Conservation (phyloP, 306 rosid genomes). For the Casuarina equisetifolia region DNA sequence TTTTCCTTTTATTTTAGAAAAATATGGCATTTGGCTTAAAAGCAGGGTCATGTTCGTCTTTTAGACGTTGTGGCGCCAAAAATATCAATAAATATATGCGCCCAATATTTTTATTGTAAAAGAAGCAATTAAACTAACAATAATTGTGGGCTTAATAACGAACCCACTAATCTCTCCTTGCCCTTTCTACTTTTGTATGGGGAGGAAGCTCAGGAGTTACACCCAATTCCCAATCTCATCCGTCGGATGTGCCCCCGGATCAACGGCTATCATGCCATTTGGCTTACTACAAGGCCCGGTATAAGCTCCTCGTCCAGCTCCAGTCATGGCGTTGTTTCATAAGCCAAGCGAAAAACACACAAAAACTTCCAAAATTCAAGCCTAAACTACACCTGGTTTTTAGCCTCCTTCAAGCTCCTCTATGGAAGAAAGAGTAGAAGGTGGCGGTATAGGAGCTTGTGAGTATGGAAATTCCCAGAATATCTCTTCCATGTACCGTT, state of each 20-base stretch:
- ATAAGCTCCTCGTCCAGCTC: slow-evolving; percentile 37
- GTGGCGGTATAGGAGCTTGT: slow-evolving; percentile 11
- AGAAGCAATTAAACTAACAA: neutral
- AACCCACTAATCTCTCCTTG: slow-evolving; percentile 63
- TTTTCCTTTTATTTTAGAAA: neutral
- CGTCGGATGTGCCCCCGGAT: slow-evolving; percentile 41
- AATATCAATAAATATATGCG: too few species aligned
- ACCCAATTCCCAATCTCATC: slow-evolving; percentile 27
- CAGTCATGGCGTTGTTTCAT: slow-evolving; percentile 5
- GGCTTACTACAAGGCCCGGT: slow-evolving; percentile 44
- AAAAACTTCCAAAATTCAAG: slow-evolving; percentile 23
- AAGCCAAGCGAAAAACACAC: slow-evolving; percentile 11
- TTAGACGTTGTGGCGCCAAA: neutral
- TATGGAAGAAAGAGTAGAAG: slow-evolving; percentile 41
- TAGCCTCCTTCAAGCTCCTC: slow-evolving; percentile 13
- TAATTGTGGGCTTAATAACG: slow-evolving; percentile 30
- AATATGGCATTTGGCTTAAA: neutral
- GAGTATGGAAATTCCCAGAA: slow-evolving; percentile 12
- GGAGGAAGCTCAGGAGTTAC: slow-evolving; percentile 74
- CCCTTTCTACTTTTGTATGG: slow-evolving; percentile 33
- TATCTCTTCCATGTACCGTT: slow-evolving; percentile 3
- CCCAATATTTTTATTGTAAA: neutral
- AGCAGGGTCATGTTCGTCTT: neutral
- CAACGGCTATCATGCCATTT: slow-evolving; percentile 40
- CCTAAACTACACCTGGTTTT: slow-evolving; percentile 24